Conservation (phyloP, 345 rosid genomes). For the Syzygium jambos region DNA sequence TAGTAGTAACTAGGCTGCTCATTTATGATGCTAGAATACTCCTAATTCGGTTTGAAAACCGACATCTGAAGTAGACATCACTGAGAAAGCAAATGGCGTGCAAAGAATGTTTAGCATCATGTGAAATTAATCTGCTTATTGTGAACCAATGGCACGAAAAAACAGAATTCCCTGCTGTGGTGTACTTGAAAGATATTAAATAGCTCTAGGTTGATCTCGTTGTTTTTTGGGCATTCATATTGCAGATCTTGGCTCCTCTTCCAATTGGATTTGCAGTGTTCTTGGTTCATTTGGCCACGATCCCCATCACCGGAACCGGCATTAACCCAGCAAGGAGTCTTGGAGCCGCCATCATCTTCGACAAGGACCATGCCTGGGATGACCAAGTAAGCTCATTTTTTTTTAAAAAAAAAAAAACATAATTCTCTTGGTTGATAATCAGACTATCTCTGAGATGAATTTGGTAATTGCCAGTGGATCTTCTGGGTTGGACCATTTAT, state of each 20-base stretch:
- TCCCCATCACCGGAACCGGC: constrained; percentile 65
- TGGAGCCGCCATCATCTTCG: constrained; percentile 60
- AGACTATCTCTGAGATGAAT: background rate
- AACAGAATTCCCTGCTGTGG: background rate
- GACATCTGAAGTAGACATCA: background rate
- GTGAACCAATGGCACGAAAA: background rate
- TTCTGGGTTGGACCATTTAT: constrained; percentile 78
- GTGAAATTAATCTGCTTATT: background rate
- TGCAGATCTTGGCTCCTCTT: constrained; percentile 66
- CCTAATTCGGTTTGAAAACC: background rate
- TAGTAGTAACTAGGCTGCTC: background rate
- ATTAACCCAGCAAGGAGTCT: constrained; percentile 73
- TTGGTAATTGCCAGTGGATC: constrained; percentile 37
- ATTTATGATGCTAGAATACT: background rate
- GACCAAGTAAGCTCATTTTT: constrained; percentile 29
- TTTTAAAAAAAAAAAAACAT: background rate
- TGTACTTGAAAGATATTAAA: background rate
- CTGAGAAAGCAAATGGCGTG: background rate
- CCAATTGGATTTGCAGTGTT: constrained; percentile 69
- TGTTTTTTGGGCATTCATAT: background rate
- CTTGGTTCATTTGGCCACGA: constrained; percentile 69
- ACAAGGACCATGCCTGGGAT: constrained; percentile 44
- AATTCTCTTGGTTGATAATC: background rate
- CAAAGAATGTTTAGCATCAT: background rate
- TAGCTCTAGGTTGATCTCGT: background rate